These are phyloP conservation scores for Choanephora cucurbitarum DNA, from an alignment of 371 early-diverging fungal genomes.

Conservation along the genomic window DNA sequence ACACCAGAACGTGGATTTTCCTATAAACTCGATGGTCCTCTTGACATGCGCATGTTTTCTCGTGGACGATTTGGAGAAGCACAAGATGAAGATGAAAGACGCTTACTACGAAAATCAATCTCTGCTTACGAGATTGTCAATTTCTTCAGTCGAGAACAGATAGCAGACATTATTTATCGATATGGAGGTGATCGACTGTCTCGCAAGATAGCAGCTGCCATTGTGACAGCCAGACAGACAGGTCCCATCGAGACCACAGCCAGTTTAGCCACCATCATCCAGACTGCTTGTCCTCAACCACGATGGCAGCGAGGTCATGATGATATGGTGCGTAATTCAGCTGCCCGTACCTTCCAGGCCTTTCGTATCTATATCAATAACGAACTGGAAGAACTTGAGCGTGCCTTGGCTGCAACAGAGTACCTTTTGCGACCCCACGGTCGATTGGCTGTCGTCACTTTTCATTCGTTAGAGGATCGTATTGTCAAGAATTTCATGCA, in stretches of 20 bases:
- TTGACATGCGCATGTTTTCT: constrained; percentile 71
- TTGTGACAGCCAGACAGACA: constrained; percentile 54
- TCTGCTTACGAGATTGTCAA: constrained; percentile 60
- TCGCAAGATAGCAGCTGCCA: constrained; percentile 63
- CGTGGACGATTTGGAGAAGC: constrained; percentile 31
- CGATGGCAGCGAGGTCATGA: constrained; percentile 49
- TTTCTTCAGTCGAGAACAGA: constrained; percentile 52
- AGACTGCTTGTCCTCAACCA: constrained; percentile 55
- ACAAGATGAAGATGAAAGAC: constrained; percentile 23
- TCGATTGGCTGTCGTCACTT: constrained; percentile 63
- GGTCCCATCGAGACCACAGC: constrained; percentile 58
- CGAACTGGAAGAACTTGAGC: constrained; percentile 62
- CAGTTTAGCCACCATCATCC: constrained; percentile 56
- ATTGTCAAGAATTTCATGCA: constrained; percentile 68
- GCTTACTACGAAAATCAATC: constrained; percentile 39
- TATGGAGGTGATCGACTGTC: constrained; percentile 65
- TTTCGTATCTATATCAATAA: constrained; percentile 74
- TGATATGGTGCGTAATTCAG: constrained; percentile 52
- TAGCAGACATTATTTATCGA: constrained; percentile 66
- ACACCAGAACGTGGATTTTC: constrained; percentile 71
- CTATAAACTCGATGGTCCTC: constrained; percentile 64
- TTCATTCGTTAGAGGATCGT: constrained; percentile 77
- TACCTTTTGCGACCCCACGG: constrained; percentile 57
- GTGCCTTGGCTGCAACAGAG: constrained; percentile 55
- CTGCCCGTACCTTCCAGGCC: constrained; percentile 59